A percentile compares a stretch with the other conserved stretches of the same genome.
These are phyloP conservation scores for Aspergillus baeticus DNA, from an alignment of 495 filamentous ascomycete genomes.

Conservation along the genomic window DNA sequence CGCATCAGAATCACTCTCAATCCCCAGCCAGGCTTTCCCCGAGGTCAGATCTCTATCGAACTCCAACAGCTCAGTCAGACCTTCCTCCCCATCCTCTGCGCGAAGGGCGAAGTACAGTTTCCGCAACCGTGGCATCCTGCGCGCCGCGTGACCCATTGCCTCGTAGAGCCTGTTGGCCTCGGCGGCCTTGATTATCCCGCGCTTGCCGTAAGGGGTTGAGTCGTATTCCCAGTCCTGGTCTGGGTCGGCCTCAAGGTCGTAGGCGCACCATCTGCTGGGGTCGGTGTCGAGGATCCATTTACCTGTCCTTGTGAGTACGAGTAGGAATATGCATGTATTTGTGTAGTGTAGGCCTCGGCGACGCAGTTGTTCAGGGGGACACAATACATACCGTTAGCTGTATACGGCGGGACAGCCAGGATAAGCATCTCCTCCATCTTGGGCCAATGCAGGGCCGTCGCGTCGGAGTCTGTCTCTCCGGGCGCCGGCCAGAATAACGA, in stretches of 20 bases:
- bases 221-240: too few species aligned
- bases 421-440: not conserved
- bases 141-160: not conserved
- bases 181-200: too few species aligned
- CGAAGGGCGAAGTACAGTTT: not conserved
- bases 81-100: too few species aligned
- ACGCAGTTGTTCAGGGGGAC: not conserved
- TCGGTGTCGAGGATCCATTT: not conserved
- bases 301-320: not conserved
- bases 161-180: not conserved
- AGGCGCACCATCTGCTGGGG: not conserved
- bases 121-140: not conserved
- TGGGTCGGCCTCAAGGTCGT: too few species aligned
- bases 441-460: not conserved
- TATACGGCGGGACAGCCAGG: not conserved
- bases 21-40: too few species aligned
- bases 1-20: too few species aligned
- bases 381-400: constrained; percentile 5
- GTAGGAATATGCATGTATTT: too few species aligned
- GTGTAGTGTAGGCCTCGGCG: too few species aligned
- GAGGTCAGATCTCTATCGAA: too few species aligned
- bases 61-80: too few species aligned
- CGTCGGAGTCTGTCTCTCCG: not conserved
- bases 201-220: too few species aligned
- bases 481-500: not conserved